Evolutionary conservation across 257 asterid species (phyloP).

Genomic region (Gentiana dahurica): DNA sequence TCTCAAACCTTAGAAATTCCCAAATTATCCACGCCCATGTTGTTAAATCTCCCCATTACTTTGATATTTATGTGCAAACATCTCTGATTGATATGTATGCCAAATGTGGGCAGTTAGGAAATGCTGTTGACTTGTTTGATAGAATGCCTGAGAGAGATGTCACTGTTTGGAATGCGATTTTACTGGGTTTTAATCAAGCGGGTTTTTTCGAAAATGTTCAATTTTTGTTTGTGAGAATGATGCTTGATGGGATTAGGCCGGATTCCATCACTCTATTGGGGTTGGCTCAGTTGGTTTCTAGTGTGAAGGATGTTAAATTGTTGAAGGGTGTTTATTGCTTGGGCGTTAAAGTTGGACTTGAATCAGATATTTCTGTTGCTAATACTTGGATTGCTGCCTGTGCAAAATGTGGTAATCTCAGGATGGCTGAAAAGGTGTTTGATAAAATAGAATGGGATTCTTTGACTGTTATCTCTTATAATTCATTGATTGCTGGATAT

Average conservation of each 20-base stretch:
- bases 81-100: slow-evolving; percentile 49
- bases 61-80: slow-evolving; percentile 46
- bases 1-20: slow-evolving; percentile 26
- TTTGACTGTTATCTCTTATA: slow-evolving; percentile 57
- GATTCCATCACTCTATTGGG: slow-evolving; percentile 48
- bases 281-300: slow-evolving; percentile 33
- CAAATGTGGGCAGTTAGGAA: slow-evolving; percentile 32
- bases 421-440: slow-evolving; percentile 39
- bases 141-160: slow-evolving; percentile 50
- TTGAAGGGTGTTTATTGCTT: slow-evolving; percentile 42
- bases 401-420: slow-evolving; percentile 26
- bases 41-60: slow-evolving; percentile 25
- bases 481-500: slow-evolving; percentile 52
- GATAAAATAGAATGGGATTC: slow-evolving; percentile 19
- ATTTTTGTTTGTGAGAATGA: slow-evolving; percentile 32
- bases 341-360: slow-evolving; percentile 37
- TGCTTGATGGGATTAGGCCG: slow-evolving; percentile 39
- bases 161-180: slow-evolving; percentile 58
- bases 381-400: slow-evolving; percentile 46
- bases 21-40: slow-evolving; percentile 34
- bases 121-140: slow-evolving; percentile 48
- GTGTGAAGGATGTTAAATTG: slow-evolving; percentile 19
- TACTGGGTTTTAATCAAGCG: slow-evolving; percentile 33
- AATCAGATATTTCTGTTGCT: slow-evolving; percentile 32
- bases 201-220: slow-evolving; percentile 27